These are phyloP conservation scores for Yamadazyma sp. DNA, from an alignment of 1,139 yeast species.

Conservation along the genomic window DNA sequence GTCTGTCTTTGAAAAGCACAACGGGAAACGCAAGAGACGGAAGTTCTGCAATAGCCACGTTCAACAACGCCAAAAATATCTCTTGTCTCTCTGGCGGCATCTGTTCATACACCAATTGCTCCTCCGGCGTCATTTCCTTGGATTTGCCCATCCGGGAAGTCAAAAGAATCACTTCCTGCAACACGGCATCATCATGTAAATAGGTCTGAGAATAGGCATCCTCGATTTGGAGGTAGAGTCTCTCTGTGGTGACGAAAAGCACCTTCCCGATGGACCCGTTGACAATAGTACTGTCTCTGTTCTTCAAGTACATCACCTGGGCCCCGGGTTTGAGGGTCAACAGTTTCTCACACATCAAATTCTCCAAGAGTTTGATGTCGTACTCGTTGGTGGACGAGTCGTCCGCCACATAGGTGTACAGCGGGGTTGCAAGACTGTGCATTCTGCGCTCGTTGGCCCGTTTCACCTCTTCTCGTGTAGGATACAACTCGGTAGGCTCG, in stretches of 20 bases:
- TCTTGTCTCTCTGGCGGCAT: conserved; percentile 29
- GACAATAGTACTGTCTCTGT: conserved; percentile 45
- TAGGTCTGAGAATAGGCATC: conserved; percentile 27
- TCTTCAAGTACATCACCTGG: conserved; percentile 58
- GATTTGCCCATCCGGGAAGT: conserved; percentile 25
- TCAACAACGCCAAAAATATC: conserved; percentile 27
- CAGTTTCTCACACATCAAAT: conserved; percentile 46
- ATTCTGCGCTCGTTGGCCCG: conserved; percentile 61
- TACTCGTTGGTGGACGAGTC: conserved; percentile 38
- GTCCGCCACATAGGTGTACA: conserved; percentile 51
- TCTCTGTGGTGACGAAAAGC: conserved; percentile 58
- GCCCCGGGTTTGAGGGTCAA: conserved; percentile 56
- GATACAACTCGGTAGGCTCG: conserved; percentile 76
- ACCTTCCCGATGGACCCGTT: conserved; percentile 60
- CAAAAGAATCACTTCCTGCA: conserved; percentile 28
- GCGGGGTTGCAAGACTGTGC: conserved; percentile 20
- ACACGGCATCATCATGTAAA: conserved; percentile 17
- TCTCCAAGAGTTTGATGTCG: conserved; percentile 32
- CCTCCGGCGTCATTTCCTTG: conserved; percentile 33
- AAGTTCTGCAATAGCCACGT: conserved; percentile 31
- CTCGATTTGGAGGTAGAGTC: conserved; percentile 26
- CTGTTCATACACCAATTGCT: conserved; percentile 31
- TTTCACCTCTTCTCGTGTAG: conserved; percentile 75
- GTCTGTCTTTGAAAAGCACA: conserved; percentile 49
- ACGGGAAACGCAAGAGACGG: conserved; percentile 47